These are phyloP conservation scores for Clonostachys byssicola DNA, from an alignment of 2,329 filamentous ascomycete genomes.

Conservation along the genomic window DNA sequence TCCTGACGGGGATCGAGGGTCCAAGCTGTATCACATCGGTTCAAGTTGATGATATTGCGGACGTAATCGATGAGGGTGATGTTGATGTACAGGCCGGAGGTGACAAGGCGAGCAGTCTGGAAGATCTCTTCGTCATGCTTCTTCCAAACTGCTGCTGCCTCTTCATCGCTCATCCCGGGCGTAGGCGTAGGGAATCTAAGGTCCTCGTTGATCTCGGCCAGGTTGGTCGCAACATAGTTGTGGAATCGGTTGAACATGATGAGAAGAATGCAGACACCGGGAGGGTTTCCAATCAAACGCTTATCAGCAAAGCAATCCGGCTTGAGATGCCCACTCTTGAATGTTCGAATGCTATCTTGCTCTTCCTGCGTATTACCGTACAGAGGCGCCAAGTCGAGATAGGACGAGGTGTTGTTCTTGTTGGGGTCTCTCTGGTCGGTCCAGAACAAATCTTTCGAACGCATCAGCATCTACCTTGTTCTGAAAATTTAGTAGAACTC, in stretches of 20 bases:
- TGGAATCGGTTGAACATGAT: constrained; percentile 85
- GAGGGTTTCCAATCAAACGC: constrained; percentile 65
- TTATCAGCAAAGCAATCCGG: constrained; percentile 69
- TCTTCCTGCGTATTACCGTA: constrained; percentile 67
- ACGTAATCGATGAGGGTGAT: constrained; percentile 77
- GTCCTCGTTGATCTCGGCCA: constrained; percentile 83
- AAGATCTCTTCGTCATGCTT: constrained; percentile 77
- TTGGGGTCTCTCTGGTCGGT: constrained; percentile 58
- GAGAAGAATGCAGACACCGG: constrained; percentile 66
- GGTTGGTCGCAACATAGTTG: constrained; percentile 76
- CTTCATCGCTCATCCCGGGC: constrained; percentile 41
- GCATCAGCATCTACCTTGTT: background rate
- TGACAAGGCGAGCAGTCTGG: constrained; percentile 73
- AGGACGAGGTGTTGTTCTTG: constrained; percentile 64
- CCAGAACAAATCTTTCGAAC: constrained; percentile 58
- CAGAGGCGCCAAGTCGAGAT: constrained; percentile 67
- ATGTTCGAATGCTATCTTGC: constrained; percentile 64
- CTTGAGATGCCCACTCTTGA: constrained; percentile 68
- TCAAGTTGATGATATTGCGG: constrained; percentile 66
- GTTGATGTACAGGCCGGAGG: constrained; percentile 72
- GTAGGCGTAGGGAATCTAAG: constrained; percentile 69
- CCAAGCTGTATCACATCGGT: constrained; percentile 65
- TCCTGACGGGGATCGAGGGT: constrained; percentile 73
- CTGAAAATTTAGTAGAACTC: too few species aligned
- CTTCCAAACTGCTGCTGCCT: constrained; percentile 48